phyloP scores from a whole-genome alignment of 2,329 filamentous ascomycete genomes.

The Neopestalotiopsis sp. region DNA sequence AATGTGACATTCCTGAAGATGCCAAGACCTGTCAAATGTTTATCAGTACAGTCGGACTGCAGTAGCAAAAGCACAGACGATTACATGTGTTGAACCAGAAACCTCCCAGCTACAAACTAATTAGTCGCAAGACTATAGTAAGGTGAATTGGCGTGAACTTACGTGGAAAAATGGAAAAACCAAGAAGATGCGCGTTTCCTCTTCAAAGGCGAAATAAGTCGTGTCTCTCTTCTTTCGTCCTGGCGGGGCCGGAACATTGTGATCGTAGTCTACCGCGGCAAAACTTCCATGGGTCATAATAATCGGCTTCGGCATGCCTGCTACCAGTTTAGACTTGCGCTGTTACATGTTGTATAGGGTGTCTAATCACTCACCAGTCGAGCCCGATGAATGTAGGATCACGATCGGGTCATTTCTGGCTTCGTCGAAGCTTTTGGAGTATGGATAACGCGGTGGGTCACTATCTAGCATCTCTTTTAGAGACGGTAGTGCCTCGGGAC shows the following conservation, averaged over 20 bases:
- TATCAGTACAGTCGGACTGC: background rate
- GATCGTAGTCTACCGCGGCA: constrained; percentile 18
- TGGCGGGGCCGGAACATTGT: constrained; percentile 14
- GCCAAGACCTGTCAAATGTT: constrained; percentile 20
- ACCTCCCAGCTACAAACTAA: constrained; percentile 6
- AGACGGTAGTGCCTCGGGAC: background rate
- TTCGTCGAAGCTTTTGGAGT: constrained; percentile 19
- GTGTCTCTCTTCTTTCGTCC: constrained; percentile 21
- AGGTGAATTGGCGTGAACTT: background rate
- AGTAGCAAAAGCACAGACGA: background rate
- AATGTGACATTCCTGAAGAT: constrained; percentile 23
- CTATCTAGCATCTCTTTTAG: constrained; percentile 13
- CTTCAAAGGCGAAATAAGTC: constrained; percentile 19
- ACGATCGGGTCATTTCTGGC: constrained; percentile 19
- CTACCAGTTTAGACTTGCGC: background rate
- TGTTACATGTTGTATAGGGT: no score
- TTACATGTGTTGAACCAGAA: constrained; percentile 19
- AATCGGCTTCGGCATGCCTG: constrained; percentile 23
- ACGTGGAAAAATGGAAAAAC: constrained; percentile 24
- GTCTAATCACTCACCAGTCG: constrained; percentile 19
- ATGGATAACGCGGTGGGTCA: background rate
- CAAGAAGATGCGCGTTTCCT: constrained; percentile 19
- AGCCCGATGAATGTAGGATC: constrained; percentile 23
- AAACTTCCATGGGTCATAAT: constrained; percentile 21
- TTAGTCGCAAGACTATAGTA: background rate